phyloP scores from a whole-genome alignment of 805 yeast species.

The Lipomyces oligophaga region DNA sequence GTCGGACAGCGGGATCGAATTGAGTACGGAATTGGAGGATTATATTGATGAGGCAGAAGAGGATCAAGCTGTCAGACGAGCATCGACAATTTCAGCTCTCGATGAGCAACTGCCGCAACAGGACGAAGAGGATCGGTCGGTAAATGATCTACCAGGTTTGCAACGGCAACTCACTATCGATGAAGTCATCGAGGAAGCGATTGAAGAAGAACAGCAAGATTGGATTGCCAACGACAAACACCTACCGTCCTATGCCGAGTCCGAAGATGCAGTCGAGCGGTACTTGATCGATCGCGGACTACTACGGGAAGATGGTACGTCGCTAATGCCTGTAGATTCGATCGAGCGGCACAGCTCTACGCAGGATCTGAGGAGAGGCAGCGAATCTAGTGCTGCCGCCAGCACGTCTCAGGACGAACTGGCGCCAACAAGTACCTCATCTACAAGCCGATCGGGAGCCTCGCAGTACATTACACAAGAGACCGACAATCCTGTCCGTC shows the following conservation, averaged over 20 bases:
- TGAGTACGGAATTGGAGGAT: not conserved
- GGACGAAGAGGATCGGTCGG: not conserved
- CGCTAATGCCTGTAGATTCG: constrained; percentile 14
- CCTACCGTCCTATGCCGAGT: constrained; percentile 25
- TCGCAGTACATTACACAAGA: not conserved
- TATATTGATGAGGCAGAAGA: not conserved
- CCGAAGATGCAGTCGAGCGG: constrained; percentile 28
- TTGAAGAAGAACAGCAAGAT: constrained; percentile 26
- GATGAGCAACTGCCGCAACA: not conserved
- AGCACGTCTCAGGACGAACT: no score
- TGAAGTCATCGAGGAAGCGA: constrained; percentile 23
- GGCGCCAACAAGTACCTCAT: constrained; percentile 9
- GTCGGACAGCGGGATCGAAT: no score
- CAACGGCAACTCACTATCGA: constrained; percentile 1
- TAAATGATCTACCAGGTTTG: not conserved
- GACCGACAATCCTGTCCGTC: not conserved
- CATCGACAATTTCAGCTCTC: not conserved
- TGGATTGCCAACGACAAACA: constrained; percentile 26
- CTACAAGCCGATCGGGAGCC: constrained; percentile 1
- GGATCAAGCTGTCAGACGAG: not conserved
- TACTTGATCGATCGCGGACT: constrained; percentile 26
- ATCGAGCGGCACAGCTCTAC: constrained; percentile 3
- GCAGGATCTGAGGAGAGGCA: not conserved
- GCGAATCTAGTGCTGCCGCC: no score
- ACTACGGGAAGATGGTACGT: constrained; percentile 23